Evolutionary conservation across 2,329 filamentous ascomycete species (phyloP).

Genomic region (Neophaeococcomyces aloes): DNA sequence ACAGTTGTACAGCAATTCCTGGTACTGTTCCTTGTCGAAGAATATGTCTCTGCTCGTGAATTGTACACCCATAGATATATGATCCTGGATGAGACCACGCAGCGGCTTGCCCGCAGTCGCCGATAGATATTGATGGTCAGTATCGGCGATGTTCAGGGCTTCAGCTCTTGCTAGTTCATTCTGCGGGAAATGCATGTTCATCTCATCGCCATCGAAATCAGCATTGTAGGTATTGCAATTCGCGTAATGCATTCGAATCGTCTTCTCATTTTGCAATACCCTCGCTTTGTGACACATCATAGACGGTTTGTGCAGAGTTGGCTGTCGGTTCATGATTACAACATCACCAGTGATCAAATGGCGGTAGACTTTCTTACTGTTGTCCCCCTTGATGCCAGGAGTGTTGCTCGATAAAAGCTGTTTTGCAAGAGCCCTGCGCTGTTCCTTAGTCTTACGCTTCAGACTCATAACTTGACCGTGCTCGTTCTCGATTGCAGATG

Average conservation of each 20-base stretch:
- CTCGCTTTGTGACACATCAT: slow-evolving; percentile 97
- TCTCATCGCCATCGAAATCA: slow-evolving; percentile 98
- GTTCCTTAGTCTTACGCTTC: slow-evolving; percentile 75
- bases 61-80: slow-evolving; percentile 86
- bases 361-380: slow-evolving; percentile 92
- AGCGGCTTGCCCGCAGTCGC: slow-evolving; percentile 88
- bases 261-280: slow-evolving; percentile 88
- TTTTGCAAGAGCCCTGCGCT: slow-evolving; percentile 81
- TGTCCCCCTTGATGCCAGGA: slow-evolving; percentile 60
- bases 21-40: slow-evolving; percentile 77
- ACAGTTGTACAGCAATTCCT: slow-evolving; percentile 85
- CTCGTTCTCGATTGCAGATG: slow-evolving; percentile 89
- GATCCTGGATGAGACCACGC: slow-evolving; percentile 94
- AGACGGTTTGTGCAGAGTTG: slow-evolving; percentile 93
- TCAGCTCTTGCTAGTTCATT: slow-evolving; percentile 91
- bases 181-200: slow-evolving; percentile 99
- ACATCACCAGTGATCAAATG: slow-evolving; percentile 95
- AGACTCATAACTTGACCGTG: slow-evolving; percentile 84
- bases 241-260: slow-evolving; percentile 98
- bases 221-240: slow-evolving; percentile 99
- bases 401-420: slow-evolving; percentile 79
- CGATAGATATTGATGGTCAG: slow-evolving; percentile 93
- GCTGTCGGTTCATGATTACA: slow-evolving; percentile 97
- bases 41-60: slow-evolving; percentile 87
- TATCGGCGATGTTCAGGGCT: slow-evolving; percentile 85